Evolutionary conservation across 352 stramenopile species (phyloP).

Genomic region (Phytophthora uliginosa): DNA sequence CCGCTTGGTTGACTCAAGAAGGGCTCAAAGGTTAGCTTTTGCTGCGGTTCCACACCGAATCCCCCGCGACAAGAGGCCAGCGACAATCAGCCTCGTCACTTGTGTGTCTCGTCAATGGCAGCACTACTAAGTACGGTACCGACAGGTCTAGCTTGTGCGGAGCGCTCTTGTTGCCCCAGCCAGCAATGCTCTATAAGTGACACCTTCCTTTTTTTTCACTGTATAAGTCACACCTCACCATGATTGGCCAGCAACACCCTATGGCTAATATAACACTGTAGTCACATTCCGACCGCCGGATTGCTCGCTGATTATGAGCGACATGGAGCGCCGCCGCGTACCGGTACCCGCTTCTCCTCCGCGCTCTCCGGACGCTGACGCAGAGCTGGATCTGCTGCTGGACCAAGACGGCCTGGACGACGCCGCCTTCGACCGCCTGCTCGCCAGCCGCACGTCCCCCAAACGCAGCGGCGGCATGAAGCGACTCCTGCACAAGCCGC

Average conservation of each 20-base stretch:
- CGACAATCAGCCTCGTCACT: conserved; percentile 1
- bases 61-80: not conserved
- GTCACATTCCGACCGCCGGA: conserved; percentile 8
- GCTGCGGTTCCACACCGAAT: not conserved
- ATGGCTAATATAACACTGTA: not conserved
- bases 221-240: not conserved
- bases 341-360: conserved; percentile 14
- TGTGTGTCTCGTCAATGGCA: not conserved
- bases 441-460: conserved; percentile 13
- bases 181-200: no score
- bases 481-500: conserved; percentile 33
- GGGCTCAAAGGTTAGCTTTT: not conserved
- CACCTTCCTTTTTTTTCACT: not conserved
- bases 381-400: conserved; percentile 33
- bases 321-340: conserved; percentile 40
- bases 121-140: not conserved
- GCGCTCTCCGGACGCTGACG: conserved; percentile 23
- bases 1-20: not conserved
- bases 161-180: no score
- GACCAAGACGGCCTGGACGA: conserved; percentile 29
- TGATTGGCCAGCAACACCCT: not conserved
- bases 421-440: conserved; percentile 28
- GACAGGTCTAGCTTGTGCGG: no score
- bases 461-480: conserved; percentile 20
- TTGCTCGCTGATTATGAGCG: conserved; percentile 41